Percentiles rank a stretch among this genome's conserved stretches.
phyloP scores from a whole-genome alignment of 2,329 filamentous ascomycete genomes.

The Calonectria hawksworthii region DNA sequence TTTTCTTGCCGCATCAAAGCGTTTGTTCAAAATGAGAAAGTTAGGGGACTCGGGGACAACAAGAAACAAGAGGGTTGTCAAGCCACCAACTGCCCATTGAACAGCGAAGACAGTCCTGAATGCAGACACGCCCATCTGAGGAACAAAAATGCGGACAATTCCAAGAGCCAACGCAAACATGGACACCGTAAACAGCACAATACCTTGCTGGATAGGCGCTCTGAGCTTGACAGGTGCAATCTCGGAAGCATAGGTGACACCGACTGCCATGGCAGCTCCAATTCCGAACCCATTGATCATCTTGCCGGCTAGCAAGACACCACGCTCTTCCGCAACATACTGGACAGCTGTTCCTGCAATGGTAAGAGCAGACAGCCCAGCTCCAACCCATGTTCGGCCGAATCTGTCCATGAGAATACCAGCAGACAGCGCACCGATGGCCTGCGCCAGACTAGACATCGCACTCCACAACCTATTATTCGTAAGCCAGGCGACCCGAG shows the following conservation, averaged over 20 bases:
- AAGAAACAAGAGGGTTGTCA: constrained; percentile 14
- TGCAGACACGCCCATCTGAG: constrained; percentile 6
- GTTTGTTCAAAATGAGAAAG: constrained; percentile 18
- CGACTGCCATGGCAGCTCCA: constrained; percentile 20
- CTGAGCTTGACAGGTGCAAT: constrained; percentile 21
- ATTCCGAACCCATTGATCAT: constrained; percentile 27
- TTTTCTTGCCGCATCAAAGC: constrained; percentile 13
- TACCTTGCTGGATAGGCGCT: constrained; percentile 21
- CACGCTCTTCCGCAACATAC: constrained; percentile 2
- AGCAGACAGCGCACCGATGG: constrained; percentile 21
- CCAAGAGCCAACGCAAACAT: constrained; percentile 23
- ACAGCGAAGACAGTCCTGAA: constrained; percentile 20
- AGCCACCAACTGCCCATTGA: constrained; percentile 21
- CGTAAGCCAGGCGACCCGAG: background rate
- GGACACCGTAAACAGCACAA: constrained; percentile 20
- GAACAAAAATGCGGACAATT: constrained; percentile 15
- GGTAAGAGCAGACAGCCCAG: constrained; percentile 11
- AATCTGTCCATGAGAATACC: constrained; percentile 26
- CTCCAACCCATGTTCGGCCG: constrained; percentile 17
- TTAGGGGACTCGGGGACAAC: constrained; percentile 22
- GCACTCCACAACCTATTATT: constrained; percentile 17
- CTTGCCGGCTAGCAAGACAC: constrained; percentile 21
- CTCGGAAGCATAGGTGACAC: constrained; percentile 26
- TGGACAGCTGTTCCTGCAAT: constrained; percentile 21
- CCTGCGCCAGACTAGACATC: constrained; percentile 20